Evolutionary conservation across 768 basidiomycete species (phyloP), one percentile per base, ranked within the genome.

Genomic region (Leucosporidium creatinivorum): DNA sequence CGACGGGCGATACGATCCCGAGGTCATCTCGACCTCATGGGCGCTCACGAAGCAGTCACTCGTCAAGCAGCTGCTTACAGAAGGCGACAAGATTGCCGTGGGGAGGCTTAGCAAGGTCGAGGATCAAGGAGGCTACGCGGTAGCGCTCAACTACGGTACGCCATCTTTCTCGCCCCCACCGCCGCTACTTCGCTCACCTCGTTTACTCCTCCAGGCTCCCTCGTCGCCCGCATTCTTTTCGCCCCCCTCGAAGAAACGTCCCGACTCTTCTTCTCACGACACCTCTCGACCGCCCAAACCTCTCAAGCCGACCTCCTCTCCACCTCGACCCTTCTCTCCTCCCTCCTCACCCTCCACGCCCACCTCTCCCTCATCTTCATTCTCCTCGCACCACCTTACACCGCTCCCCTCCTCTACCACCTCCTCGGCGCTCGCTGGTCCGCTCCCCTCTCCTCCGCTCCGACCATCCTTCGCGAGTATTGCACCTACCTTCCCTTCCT

Each of bases 211-310:
- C n/a, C 73, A 94, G 93, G 94, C 59, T 96, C 94, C 4, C 83
- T 98, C 19, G 80, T 96, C 30, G 94, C 93, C 8, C 86, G 96
- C 23, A 88, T 98, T 66, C 75, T 93, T 30, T 94, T 98, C 76
- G 94, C 97, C 73, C 96, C 96, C 0, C 84, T 97, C 30, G 96
- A 99, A 78, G 96, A 99, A 79, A 88, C 89, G 1, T 84, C 88
- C 2, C 86, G 93, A 1, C 82, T 97, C 4, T 91, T 87, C 79
- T 97, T 96, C 78, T 93, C 94, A 2, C 87, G 81, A 62, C 82
- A 80, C 66, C 81, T 80, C 77, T 51, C 63, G 61, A 3, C 52
- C 65, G 15, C 39, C 52, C 65, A 12, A 33, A 36, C 30, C 55
- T 25, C 39, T 13, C 39, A 44, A 44, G 28, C 51, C 30, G 33